Conservation (phyloP, 306 rosid genomes). For the Vicia villosa region DNA sequence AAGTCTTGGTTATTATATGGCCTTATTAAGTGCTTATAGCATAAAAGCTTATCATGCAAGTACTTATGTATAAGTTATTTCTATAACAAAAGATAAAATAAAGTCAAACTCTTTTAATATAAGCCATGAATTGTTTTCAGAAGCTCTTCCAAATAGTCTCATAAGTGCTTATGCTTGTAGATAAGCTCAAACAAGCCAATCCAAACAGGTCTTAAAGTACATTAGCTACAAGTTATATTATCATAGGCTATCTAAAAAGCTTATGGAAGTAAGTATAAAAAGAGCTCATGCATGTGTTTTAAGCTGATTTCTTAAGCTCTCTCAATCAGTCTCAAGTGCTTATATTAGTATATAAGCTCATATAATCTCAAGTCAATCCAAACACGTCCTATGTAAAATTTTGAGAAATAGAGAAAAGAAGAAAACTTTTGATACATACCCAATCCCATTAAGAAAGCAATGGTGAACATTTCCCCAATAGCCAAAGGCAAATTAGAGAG, state of each 20-base stretch:
- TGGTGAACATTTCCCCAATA: constrained; percentile 86
- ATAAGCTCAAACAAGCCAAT: too few species aligned
- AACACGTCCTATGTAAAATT: not conserved
- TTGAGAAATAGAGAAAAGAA: constrained; percentile 4
- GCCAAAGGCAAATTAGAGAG: constrained; percentile 91
- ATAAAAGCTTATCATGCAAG: not conserved
- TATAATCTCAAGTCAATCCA: not conserved
- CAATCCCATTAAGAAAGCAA: constrained; percentile 82
- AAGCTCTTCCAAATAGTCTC: not conserved
- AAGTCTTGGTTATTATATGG: constrained; percentile 4
- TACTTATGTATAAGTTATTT: not conserved
- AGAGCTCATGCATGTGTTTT: not conserved
- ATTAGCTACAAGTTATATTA: too few species aligned
- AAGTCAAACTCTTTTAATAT: not conserved
- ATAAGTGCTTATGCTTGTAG: too few species aligned
- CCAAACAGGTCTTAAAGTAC: too few species aligned
- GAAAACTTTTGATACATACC: constrained; percentile 49
- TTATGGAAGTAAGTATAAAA: not conserved
- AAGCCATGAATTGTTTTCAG: not conserved
- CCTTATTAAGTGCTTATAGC: not conserved
- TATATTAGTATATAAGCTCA: not conserved
- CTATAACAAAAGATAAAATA: not conserved
- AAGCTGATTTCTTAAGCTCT: not conserved
- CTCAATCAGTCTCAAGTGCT: not conserved
- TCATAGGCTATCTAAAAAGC: not conserved